A percentile compares a stretch with the other conserved stretches of the same genome.
Evolutionary conservation across 164 flowering plant genomes (phyloP).

Genomic region (Vitis labrusca): DNA sequence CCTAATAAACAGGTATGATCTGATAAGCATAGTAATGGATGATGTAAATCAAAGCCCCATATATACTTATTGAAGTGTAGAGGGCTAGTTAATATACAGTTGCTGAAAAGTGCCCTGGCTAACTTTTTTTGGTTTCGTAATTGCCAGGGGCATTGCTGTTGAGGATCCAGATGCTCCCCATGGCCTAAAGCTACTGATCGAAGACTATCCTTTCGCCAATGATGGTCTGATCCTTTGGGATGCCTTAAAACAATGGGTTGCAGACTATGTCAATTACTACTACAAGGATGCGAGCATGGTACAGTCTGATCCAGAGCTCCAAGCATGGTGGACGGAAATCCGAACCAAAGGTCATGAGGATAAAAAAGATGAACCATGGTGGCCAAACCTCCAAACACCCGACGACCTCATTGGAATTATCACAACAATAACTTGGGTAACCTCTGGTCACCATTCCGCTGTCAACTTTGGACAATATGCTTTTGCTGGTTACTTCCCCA

Average conservation of each 20-base stretch:
- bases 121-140: neutral
- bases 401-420: conserved; percentile 21
- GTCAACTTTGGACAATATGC: conserved; percentile 42
- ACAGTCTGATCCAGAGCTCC: conserved; percentile 30
- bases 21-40: no score
- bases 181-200: conserved; percentile 27
- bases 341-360: conserved; percentile 33
- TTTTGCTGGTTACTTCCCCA: conserved; percentile 39
- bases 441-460: conserved; percentile 39
- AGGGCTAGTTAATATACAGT: no score
- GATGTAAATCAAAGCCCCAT: no score
- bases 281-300: conserved; percentile 11
- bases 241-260: conserved; percentile 25
- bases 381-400: conserved; percentile 34
- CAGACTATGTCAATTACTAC: conserved; percentile 30
- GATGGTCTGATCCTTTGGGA: conserved; percentile 35
- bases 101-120: no score
- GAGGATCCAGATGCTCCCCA: conserved; percentile 31
- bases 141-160: conserved; percentile 33
- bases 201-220: conserved; percentile 40
- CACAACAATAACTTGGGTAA: conserved; percentile 35
- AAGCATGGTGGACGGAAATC: conserved; percentile 36
- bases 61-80: no score
- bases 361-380: conserved; percentile 38
- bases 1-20: no score